Evolutionary conservation across 371 early-diverging fungal genomes (phyloP), one percentile per base, ranked within the genome.

Genomic region (Mucor saturninus): DNA sequence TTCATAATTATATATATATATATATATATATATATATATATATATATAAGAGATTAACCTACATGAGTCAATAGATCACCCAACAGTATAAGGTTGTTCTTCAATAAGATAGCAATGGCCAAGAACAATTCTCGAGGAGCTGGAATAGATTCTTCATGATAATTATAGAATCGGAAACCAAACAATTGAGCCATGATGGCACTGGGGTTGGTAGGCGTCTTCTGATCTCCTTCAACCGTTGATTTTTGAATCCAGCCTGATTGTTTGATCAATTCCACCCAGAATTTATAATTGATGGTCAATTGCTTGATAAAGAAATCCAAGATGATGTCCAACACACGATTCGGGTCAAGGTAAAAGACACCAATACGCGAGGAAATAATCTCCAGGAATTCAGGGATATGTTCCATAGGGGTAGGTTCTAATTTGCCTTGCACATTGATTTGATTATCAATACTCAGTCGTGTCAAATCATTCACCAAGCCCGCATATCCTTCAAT

Each of bases 291-390:
- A 46, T 95, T 87, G 39, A 85, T 78, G 9, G 74, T 75, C 29
- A 96, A 80, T 57, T 92, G 88, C 3, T 86, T 83, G 54, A 84
- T 75, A 59, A 93, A 95, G 15, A 91, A 80, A 62, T 95, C 95
- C 42, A 96, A 73, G 3, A 93, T 79, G 14, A 96, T 79, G 66
- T 94, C 96, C 46, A 96, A 60, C 0, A 92, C 95, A 39, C 95
- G 89, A 76, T 91, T 95, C 1, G 95, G 95, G 69, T 96, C 97
- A 37, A 97, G 75, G 61, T 88, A 86, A 65, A 96, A 95, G 42
- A 88, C 86, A 26, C 96, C 89, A 61, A 87, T 88, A 53, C 84
- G 73, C 5, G 80, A 73, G 14, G 77, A 65, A 29, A 89, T 80
- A 28, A 79, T 77, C 15, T 75, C 54, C 35, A 87, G 57, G 11